Conservation (phyloP, 176 grass and related monocot species). For the Canna indica region DNA sequence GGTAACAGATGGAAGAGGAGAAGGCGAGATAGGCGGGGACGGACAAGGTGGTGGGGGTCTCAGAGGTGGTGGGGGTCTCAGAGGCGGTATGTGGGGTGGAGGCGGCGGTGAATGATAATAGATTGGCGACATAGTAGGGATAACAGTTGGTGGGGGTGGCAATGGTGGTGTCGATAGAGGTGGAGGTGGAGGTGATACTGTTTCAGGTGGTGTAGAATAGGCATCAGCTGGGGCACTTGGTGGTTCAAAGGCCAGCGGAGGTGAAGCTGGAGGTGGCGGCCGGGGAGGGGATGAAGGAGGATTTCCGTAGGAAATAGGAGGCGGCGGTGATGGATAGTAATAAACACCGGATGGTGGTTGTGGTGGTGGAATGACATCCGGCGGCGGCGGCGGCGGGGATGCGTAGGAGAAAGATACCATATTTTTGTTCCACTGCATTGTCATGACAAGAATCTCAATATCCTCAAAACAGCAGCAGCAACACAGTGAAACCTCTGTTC, state of each 20-base stretch:
- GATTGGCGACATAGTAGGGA: too few relatives aligned
- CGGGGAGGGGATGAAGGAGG: constrained; percentile 28
- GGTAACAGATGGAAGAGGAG: constrained; percentile 31
- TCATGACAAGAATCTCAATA: neutral
- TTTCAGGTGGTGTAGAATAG: too few relatives aligned
- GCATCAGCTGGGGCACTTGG: constrained; percentile 17
- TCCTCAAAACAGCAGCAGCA: neutral
- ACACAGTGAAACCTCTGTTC: neutral
- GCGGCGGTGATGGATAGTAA: constrained; percentile 7
- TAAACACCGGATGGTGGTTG: constrained; percentile 5
- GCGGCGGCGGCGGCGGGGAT: constrained; percentile 32
- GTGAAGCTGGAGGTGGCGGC: constrained; percentile 24
- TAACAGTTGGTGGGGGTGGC: constrained; percentile 27
- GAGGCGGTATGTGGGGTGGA: constrained; percentile 29
- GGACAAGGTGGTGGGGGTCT: constrained; percentile 31
- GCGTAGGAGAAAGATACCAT: constrained; percentile 30
- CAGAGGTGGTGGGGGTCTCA: constrained; percentile 38
- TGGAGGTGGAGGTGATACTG: too few relatives aligned
- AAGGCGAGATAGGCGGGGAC: constrained; percentile 14
- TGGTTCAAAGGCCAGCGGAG: constrained; percentile 18
- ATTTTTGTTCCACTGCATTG: neutral
- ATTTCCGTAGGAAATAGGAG: constrained; percentile 28
- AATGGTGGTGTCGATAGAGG: too few relatives aligned
- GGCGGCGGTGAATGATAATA: too few relatives aligned
- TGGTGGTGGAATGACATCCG: constrained; percentile 28